Evolutionary conservation across 192 early-diverging fungal genomes (phyloP).

Genomic region (Blastocladiella britannica): DNA sequence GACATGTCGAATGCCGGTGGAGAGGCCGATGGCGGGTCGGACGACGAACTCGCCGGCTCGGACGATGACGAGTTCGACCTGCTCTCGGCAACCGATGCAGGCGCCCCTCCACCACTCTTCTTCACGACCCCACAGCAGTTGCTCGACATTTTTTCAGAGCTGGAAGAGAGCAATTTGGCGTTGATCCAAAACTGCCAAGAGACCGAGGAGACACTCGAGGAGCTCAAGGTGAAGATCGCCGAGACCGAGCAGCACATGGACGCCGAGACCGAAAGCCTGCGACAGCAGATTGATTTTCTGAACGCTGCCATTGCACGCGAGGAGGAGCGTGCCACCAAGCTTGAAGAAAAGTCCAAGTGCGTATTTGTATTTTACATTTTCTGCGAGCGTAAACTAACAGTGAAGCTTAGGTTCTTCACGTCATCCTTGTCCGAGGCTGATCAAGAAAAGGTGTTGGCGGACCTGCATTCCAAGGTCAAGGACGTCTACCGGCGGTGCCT

Average conservation of each 20-base stretch:
- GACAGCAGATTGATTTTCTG: constrained; percentile 31
- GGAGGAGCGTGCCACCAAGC: constrained; percentile 28
- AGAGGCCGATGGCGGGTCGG: constrained; percentile 1
- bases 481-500: constrained; percentile 33
- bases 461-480: constrained; percentile 33
- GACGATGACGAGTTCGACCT: not conserved
- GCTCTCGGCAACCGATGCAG: too few species aligned
- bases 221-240: constrained; percentile 24
- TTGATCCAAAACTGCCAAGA: constrained; percentile 40
- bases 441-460: constrained; percentile 30
- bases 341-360: constrained; percentile 32
- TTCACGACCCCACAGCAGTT: constrained; percentile 32
- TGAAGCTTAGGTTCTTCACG: constrained; percentile 21
- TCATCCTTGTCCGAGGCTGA: constrained; percentile 19
- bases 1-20: too few species aligned
- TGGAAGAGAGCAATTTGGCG: constrained; percentile 37
- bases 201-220: constrained; percentile 35
- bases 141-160: constrained; percentile 32
- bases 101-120: constrained; percentile 16
- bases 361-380: not conserved
- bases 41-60: constrained; percentile 13
- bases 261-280: constrained; percentile 25
- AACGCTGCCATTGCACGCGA: constrained; percentile 28
- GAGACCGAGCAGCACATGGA: constrained; percentile 32
- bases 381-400: not conserved